Evolutionary conservation across 495 filamentous ascomycete genomes (phyloP), one percentile per base, ranked within the genome.

Genomic region (Penicillium mononematosum): DNA sequence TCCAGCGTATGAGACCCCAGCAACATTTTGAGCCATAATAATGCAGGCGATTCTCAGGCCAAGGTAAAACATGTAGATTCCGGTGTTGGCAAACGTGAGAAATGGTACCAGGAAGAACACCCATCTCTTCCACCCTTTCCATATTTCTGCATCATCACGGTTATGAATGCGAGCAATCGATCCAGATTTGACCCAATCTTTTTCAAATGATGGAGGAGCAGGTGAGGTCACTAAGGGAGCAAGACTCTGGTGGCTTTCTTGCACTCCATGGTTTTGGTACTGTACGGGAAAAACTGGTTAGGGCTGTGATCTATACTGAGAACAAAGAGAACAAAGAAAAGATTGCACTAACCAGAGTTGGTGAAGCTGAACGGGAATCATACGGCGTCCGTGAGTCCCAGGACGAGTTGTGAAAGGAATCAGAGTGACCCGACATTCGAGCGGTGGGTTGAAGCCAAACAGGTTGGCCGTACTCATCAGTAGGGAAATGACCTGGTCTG

Each of bases 61-160:
- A 12, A 78, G 67, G 43, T 78, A 78, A 41, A 64, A 59, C 38
- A 75, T 46, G 60, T 78, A 78, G 11, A 75, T 53, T 20, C 24
- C 61, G 32, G 67, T 67, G 49, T 77, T 73, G 39, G 60, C 61
- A 24, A 78, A 63, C 12, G 71, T 74, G 27, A 78, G 58, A 34
- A 78, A 49, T 2, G 75, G 75, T 9, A 67, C 68, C 17, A 75
- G 54, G 38, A 45, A 52, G 59, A 74, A 78, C 27, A 76, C 45
- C 41, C 58, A 67, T 9, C 75, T 70, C 59, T 70, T 77, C 70
- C 71, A 72, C 31, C 71, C 74, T 47, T 73, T 72, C 71, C 75
- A 75, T 50, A 62, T 68, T 8, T 78, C 75, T 17, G 52, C 66
- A 53, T 78, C 75, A 48, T 78, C 75, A 10, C 75, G 74, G 32